Percentiles rank a stretch among this genome's conserved stretches.
Conservation (phyloP, 495 filamentous ascomycete genomes). For the Bathelium albidoporum region DNA sequence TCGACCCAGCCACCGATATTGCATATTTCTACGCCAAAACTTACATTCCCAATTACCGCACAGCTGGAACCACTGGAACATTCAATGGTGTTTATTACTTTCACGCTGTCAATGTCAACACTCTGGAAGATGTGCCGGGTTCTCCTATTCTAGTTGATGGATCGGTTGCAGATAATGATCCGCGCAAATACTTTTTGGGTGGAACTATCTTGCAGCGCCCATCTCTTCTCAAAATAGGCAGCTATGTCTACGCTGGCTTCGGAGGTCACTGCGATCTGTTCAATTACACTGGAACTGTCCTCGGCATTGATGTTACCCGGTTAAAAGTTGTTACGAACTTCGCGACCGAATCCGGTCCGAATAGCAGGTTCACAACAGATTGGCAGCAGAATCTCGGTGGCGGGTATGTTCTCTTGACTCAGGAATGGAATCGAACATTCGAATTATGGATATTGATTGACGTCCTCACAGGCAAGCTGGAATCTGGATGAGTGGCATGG, state of each 20-base stretch:
- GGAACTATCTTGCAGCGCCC: constrained; percentile 37
- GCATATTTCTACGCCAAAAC: constrained; percentile 36
- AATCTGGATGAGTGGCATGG: constrained; percentile 38
- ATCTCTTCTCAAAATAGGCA: constrained; percentile 24
- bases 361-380: constrained; percentile 17
- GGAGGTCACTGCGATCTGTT: constrained; percentile 39
- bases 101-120: constrained; percentile 31
- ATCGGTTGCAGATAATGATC: constrained; percentile 32
- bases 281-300: constrained; percentile 38
- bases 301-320: constrained; percentile 28
- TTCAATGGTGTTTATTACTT: constrained; percentile 26
- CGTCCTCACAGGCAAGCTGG: constrained; percentile 14
- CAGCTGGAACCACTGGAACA: not conserved
- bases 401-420: too few species aligned
- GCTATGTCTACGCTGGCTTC: constrained; percentile 32
- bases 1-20: constrained; percentile 31
- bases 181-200: constrained; percentile 33
- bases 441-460: too few species aligned
- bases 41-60: constrained; percentile 19
- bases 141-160: constrained; percentile 36
- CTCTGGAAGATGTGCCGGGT: constrained; percentile 28
- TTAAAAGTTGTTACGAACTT: constrained; percentile 23
- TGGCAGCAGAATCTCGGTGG: constrained; percentile 26
- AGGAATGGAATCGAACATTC: too few species aligned
- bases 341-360: constrained; percentile 30